Base-by-base conservation (phyloP, 306 rosid genomes). In the Rosa persica region DNA sequence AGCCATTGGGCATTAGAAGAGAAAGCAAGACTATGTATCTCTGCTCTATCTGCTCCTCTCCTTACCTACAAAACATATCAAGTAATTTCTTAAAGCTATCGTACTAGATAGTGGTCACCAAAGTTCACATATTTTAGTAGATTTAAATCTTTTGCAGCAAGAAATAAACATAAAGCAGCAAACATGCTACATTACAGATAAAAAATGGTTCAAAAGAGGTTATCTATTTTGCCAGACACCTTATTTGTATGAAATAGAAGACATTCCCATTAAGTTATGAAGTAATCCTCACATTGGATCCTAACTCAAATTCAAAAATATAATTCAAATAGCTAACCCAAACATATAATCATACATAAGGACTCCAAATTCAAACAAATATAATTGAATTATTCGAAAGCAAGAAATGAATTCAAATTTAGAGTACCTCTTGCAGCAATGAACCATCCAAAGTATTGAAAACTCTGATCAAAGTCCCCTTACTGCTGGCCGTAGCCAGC, bases 41-140 rank as follows among this genome's bases (percentile, higher is more conserved):
- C 99, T 0, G 99, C 99, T 38, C 85, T 86, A 81, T 95, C 92
- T 43, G 99, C 96, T 54, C 98, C 99, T 85, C 99, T 91, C 88
- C 99, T 93, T 48, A 95, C 88, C 99, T 95, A 69, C 80, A 79
- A 8, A 62, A 38, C 70, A 12, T 27, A 8, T 80, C 76, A 73
- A 83, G 48, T 64, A 75, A 80, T 62, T 23, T 81, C 23, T 73
- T 25, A 6, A 57, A 40, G 15, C 55, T 5, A 19, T 5, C 20
- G 25, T 10, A 1, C 5, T 30, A 13, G 16, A 57, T 34, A 0
- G 5, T 34, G 7, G 5, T 8, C 8, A 39, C 49, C 43, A 40
- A 15, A n/a, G n/a, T n/a, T 12, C n/a, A 73, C 4, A 55, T 1
- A 0, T 62, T 27, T 27, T 5, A 1, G 2, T 34, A 12, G 8